phyloP scores from a whole-genome alignment of 306 rosid species.

The Crotalaria pallida region DNA sequence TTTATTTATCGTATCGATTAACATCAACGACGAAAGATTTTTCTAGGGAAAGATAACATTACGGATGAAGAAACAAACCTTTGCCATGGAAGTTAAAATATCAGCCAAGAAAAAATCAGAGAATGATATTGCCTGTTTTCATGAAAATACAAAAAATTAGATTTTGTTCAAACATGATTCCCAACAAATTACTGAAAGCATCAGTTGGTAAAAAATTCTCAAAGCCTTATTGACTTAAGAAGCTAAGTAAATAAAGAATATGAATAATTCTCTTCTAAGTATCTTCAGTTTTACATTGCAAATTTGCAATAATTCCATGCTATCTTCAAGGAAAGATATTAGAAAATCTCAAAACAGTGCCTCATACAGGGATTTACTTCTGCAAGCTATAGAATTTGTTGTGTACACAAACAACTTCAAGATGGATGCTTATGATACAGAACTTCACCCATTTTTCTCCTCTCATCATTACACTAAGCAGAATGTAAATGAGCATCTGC shows the following conservation, averaged over 20 bases:
- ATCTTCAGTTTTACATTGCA: not conserved
- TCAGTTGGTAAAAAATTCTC: not conserved
- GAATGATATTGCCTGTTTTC: slow-evolving; percentile 85
- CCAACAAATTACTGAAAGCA: slow-evolving; percentile 10
- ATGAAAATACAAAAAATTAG: slow-evolving; percentile 26
- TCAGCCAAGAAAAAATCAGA: slow-evolving; percentile 94
- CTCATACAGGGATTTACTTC: slow-evolving; percentile 13
- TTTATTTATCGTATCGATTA: slow-evolving; percentile 11
- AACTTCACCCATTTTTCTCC: not conserved
- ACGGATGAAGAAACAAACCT: slow-evolving; percentile 46
- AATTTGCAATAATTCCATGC: not conserved
- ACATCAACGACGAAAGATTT: slow-evolving; percentile 9
- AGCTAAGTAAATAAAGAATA: not conserved
- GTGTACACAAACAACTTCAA: not conserved
- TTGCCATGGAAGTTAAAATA: slow-evolving; percentile 94
- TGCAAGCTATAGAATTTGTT: not conserved
- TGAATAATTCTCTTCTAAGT: not conserved
- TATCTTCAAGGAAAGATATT: slow-evolving; percentile 19
- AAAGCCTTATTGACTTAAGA: no score
- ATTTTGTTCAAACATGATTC: slow-evolving; percentile 26
- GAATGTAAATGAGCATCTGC: not conserved
- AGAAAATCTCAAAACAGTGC: slow-evolving; percentile 17
- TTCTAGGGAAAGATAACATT: slow-evolving; percentile 6
- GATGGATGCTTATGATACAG: slow-evolving; percentile 1
- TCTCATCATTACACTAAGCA: slow-evolving; percentile 3